These are phyloP conservation scores for Zhuliangozyma parablackwelliae DNA, from an alignment of 1,139 yeast species.

Conservation along the genomic window DNA sequence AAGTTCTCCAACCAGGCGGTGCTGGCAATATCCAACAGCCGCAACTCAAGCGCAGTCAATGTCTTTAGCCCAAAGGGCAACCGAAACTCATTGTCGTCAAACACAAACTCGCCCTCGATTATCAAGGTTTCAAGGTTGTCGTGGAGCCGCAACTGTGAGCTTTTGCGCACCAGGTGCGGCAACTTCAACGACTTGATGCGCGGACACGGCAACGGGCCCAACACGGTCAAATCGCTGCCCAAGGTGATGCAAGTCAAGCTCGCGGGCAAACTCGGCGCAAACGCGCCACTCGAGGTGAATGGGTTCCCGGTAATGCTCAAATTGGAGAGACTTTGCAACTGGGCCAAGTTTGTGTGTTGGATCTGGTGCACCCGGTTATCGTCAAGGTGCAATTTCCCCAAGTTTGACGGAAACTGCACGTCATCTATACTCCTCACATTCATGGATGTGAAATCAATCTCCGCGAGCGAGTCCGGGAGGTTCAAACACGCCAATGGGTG, in stretches of 20 bases:
- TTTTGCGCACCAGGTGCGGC: constrained; percentile 1
- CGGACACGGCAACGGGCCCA: constrained; percentile 2
- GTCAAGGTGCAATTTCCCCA: constrained; percentile 3
- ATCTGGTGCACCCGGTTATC: constrained; percentile 5
- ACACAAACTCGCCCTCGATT: constrained; percentile 1
- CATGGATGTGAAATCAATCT: constrained; percentile 5
- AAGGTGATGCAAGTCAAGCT: constrained; percentile 1
- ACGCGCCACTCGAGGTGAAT: constrained; percentile 1
- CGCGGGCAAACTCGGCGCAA: constrained; percentile 3
- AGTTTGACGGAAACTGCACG: constrained; percentile 2
- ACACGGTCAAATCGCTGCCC: background rate
- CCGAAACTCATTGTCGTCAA: constrained; percentile 2
- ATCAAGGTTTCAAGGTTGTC: constrained; percentile 1
- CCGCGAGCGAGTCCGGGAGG: constrained; percentile 1
- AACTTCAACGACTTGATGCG: constrained; percentile 1
- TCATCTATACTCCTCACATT: constrained; percentile 3
- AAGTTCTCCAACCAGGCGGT: constrained; percentile 4
- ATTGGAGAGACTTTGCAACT: constrained; percentile 1
- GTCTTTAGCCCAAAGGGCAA: constrained; percentile 1
- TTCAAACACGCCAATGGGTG: constrained; percentile 1
- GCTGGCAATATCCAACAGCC: background rate
- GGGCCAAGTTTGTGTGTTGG: background rate
- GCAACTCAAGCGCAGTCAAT: background rate
- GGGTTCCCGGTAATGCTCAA: constrained; percentile 4
- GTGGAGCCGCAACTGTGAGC: constrained; percentile 1